phyloP scores from a whole-genome alignment of 2,329 filamentous ascomycete species.

The Paraconiothyrium sp. region DNA sequence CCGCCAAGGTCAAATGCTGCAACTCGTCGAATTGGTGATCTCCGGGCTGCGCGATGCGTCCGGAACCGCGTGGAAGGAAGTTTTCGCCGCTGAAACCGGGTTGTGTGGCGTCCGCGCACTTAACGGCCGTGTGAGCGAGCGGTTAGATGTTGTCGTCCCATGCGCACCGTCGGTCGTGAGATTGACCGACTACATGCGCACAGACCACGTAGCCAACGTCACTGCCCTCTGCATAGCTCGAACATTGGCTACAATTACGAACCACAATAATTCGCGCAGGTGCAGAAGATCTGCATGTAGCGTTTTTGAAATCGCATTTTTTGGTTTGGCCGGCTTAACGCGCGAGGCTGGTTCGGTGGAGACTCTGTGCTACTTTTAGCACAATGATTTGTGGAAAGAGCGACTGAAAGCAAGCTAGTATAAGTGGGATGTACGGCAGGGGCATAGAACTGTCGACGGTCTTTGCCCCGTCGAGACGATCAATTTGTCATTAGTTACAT shows the following conservation, averaged over 20 bases:
- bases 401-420: background rate
- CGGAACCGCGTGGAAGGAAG: conserved; percentile 1
- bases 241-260: background rate
- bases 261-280: background rate
- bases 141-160: background rate
- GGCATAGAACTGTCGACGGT: background rate
- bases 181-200: conserved; percentile 4
- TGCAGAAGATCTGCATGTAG: conserved; percentile 4
- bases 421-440: background rate
- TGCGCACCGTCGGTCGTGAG: conserved; percentile 6
- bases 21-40: background rate
- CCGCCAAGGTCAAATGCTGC: background rate
- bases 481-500: background rate
- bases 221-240: background rate
- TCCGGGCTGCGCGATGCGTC: background rate
- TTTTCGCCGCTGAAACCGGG: background rate
- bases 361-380: background rate
- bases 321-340: background rate
- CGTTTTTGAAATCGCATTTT: background rate
- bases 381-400: background rate
- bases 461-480: background rate
- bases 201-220: conserved; percentile 1
- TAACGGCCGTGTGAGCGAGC: background rate
- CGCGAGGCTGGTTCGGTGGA: background rate
- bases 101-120: conserved; percentile 1